Base-by-base conservation (phyloP, 2,329 filamentous ascomycete species). In the Mollisiaceae sp. region DNA sequence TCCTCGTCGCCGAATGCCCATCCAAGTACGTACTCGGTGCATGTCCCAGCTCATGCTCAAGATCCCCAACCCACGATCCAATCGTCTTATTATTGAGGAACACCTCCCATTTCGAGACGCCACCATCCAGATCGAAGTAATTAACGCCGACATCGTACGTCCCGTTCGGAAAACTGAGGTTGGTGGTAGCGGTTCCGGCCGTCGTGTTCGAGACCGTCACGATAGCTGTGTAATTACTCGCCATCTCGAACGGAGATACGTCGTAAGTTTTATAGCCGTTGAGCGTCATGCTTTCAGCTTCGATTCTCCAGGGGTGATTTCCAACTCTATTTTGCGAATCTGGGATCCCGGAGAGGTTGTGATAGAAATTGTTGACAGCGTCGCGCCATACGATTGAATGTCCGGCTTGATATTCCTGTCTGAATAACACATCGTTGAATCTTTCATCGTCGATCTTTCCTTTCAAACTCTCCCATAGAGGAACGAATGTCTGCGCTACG, bases 381-480 rank as follows among this genome's bases (percentile, higher is more conserved):
- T 91, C 89, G 15, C 89, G 82, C 89, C 90, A 92, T 18, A 91
- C 86, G 20, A 92, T 81, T 0, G 88, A 82, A 76, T 92, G 90
- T 0, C 89, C 89, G 0, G 89, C 86, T 75, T 91, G 89, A 74
- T 87, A 92, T 1, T 78, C 78, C 12, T 90, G 82, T 2, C 86
- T 82, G 76, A 84, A 87, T 0, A 86, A 78, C 39, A 86, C 81
- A 56, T 90, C 81, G 5, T 86, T 78, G 74, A 81, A 90, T 27
- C 88, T 82, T 75, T 89, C 82, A 4, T 76, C 67, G 73, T 92
- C 89, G 56, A 91, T 80, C 54, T 82, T 82, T 1, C 81, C 84
- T 59, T 81, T 70, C 0, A 91, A 78, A 0, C 79, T 78, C 61
- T 83, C 77, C 88, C 88, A 91, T 27, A 78, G 74, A 1, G 70